Conservation (phyloP, 2,329 filamentous ascomycete species). For the Ophidiomyces ophidiicola region DNA sequence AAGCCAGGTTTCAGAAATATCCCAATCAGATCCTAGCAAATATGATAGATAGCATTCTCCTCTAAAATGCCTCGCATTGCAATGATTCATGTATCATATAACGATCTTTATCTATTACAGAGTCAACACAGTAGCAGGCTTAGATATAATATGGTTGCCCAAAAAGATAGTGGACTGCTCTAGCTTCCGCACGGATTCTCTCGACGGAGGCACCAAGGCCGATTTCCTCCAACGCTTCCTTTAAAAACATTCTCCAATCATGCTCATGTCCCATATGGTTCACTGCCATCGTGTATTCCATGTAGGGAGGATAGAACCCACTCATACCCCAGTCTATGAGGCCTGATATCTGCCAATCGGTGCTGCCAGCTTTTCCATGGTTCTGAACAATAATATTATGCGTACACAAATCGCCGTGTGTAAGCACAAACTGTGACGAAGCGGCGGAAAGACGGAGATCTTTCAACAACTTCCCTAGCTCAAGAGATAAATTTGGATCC, state of each 20-base stretch:
- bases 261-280: not conserved
- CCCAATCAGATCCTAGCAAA: no score
- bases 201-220: not conserved
- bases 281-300: conserved; percentile 1
- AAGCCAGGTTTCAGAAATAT: no score
- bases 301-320: not conserved
- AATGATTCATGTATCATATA: no score
- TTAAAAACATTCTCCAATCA: conserved; percentile 1
- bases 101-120: no score
- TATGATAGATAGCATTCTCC: no score
- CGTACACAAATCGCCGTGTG: not conserved
- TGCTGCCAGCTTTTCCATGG: not conserved
- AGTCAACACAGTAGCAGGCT: no score
- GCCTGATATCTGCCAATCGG: not conserved
- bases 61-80: no score
- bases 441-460: not conserved
- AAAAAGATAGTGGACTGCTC: not conserved
- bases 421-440: not conserved
- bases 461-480: not conserved
- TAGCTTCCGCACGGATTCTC: not conserved
- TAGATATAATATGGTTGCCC: conserved; percentile 2
- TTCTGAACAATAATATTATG: conserved; percentile 1
- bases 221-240: not conserved
- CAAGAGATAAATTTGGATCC: no score
- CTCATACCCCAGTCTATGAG: not conserved